Conservation (phyloP, 805 yeast genomes). For the Candida cerambycidarum region DNA sequence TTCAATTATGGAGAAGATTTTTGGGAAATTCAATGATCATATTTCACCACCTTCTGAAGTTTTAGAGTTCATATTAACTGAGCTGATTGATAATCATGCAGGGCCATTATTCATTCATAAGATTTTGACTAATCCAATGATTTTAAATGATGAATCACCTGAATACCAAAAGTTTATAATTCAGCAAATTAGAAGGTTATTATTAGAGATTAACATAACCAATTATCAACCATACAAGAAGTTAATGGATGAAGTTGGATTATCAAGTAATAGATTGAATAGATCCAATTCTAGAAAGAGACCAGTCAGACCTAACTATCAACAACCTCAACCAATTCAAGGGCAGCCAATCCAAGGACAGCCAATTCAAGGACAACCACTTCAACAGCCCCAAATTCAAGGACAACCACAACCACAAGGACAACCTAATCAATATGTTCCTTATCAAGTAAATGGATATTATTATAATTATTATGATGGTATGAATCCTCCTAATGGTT, state of each 20-base stretch:
- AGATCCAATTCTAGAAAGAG: constrained; percentile 20
- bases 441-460: constrained; percentile 3
- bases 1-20: constrained; percentile 61
- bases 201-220: constrained; percentile 57
- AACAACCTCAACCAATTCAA: not conserved
- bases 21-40: constrained; percentile 48
- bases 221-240: constrained; percentile 75
- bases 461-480: constrained; percentile 5
- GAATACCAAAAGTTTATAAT: constrained; percentile 54
- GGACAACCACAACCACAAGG: constrained; percentile 7
- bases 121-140: constrained; percentile 68
- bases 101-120: constrained; percentile 69
- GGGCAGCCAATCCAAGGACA: too few relatives aligned
- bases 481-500: not conserved
- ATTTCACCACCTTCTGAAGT: constrained; percentile 42
- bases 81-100: constrained; percentile 52
- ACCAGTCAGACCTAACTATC: constrained; percentile 11
- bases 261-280: constrained; percentile 39
- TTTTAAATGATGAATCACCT: constrained; percentile 39
- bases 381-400: too few relatives aligned
- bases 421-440: constrained; percentile 7
- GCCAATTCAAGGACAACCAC: constrained; percentile 3
- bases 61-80: constrained; percentile 62
- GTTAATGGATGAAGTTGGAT: constrained; percentile 88
- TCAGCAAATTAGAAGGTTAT: constrained; percentile 59